Evolutionary conservation across 768 basidiomycete genomes (phyloP).

Genomic region (Cubamyces lactineus): DNA sequence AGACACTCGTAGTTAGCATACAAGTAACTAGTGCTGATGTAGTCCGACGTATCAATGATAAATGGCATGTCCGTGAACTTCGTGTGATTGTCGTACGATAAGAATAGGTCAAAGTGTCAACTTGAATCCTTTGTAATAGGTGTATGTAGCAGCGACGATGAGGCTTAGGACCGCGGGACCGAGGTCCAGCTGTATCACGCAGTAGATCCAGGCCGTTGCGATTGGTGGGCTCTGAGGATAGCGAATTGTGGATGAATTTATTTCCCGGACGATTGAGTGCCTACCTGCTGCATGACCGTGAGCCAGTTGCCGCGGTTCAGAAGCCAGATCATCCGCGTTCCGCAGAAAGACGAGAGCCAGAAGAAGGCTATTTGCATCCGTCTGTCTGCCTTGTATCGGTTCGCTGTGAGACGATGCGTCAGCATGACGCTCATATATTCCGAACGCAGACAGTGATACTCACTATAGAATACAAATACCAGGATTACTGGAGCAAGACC

Average conservation of each 20-base stretch:
- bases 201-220: conserved; percentile 79
- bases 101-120: conserved; percentile 37
- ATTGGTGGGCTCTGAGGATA: conserved; percentile 68
- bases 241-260: conserved; percentile 7
- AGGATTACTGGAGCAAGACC: conserved; percentile 56
- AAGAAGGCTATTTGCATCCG: conserved; percentile 62
- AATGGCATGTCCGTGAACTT: too few relatives aligned
- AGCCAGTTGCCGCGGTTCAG: conserved; percentile 72
- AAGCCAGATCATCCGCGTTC: conserved; percentile 70
- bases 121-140: conserved; percentile 65
- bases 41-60: too few relatives aligned
- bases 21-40: too few relatives aligned
- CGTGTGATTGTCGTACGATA: too few relatives aligned
- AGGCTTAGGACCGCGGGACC: conserved; percentile 63
- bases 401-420: conserved; percentile 46
- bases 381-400: conserved; percentile 60
- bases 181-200: conserved; percentile 70
- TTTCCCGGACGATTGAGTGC: too few relatives aligned
- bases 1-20: conserved; percentile 21
- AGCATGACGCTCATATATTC: neutral
- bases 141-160: conserved; percentile 52
- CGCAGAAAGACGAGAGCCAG: conserved; percentile 56
- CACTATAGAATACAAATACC: conserved; percentile 78
- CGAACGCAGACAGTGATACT: conserved; percentile 30
- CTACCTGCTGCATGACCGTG: conserved; percentile 75